These are phyloP conservation scores for Magnaporthiopsis poae DNA, from an alignment of 2,329 filamentous ascomycete genomes.

Conservation along the genomic window DNA sequence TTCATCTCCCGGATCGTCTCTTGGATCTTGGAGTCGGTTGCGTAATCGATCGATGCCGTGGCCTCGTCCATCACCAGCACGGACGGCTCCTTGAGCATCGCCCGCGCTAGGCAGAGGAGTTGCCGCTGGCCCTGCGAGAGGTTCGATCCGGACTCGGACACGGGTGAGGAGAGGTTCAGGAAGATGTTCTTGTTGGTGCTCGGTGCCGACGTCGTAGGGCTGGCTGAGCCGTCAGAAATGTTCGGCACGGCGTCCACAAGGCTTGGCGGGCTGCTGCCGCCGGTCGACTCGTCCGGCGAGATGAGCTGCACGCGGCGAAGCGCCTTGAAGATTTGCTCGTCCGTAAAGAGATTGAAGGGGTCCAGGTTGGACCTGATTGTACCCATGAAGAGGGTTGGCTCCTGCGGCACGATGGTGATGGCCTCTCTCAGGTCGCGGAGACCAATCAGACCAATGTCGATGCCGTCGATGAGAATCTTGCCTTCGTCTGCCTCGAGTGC, in stretches of 20 bases:
- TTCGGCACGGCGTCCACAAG: conserved; percentile 15
- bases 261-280: conserved; percentile 14
- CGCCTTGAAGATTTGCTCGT: conserved; percentile 80
- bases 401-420: conserved; percentile 95
- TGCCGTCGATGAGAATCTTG: conserved; percentile 77
- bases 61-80: conserved; percentile 99
- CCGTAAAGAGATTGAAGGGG: conserved; percentile 78
- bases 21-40: conserved; percentile 90
- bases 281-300: conserved; percentile 41
- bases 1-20: conserved; percentile 88
- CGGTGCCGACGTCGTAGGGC: conserved; percentile 26
- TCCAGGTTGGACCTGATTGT: conserved; percentile 89
- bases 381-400: conserved; percentile 86
- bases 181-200: conserved; percentile 88
- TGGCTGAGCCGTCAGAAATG: conserved; percentile 8
- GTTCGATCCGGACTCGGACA: conserved; percentile 86
- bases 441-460: conserved; percentile 85
- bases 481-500: conserved; percentile 84
- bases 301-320: conserved; percentile 85
- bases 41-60: conserved; percentile 93
- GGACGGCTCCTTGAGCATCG: conserved; percentile 80
- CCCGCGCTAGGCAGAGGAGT: conserved; percentile 83
- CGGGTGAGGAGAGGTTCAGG: conserved; percentile 69
- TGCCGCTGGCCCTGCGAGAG: conserved; percentile 93
- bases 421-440: conserved; percentile 86